phyloP scores from a whole-genome alignment of 1,284 basidiomycete genomes.

The Pascua guehoae region DNA sequence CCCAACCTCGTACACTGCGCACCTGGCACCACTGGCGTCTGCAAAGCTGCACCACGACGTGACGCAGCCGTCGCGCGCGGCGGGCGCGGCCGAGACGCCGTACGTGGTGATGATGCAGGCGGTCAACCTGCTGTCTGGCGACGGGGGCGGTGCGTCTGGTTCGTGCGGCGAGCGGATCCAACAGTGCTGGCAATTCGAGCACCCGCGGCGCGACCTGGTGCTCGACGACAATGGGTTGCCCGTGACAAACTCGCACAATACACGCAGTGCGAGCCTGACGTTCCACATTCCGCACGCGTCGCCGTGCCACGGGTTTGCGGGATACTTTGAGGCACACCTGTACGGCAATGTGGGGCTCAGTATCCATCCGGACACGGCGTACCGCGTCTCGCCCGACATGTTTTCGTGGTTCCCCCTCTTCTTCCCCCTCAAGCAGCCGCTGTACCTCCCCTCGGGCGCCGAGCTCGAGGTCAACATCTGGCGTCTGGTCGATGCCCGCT shows the following conservation, averaged over 20 bases:
- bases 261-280: conserved; percentile 69
- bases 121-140: conserved; percentile 77
- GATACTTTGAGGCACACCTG: conserved; percentile 94
- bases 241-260: conserved; percentile 82
- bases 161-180: conserved; percentile 79
- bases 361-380: conserved; percentile 86
- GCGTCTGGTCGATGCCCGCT: conserved; percentile 79
- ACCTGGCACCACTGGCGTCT: conserved; percentile 87
- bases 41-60: conserved; percentile 85
- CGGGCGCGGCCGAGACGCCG: conserved; percentile 77
- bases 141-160: conserved; percentile 56
- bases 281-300: conserved; percentile 95
- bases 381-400: conserved; percentile 86
- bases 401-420: conserved; percentile 98
- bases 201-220: conserved; percentile 75
- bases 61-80: conserved; percentile 39
- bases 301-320: conserved; percentile 92
- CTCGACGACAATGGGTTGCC: conserved; percentile 71
- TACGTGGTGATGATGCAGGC: conserved; percentile 98
- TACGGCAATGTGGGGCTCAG: conserved; percentile 86
- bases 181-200: conserved; percentile 96
- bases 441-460: conserved; percentile 87
- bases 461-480: conserved; percentile 93
- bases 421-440: conserved; percentile 89
- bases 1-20: conserved; percentile 90